Evolutionary conservation across 2,329 filamentous ascomycete genomes (phyloP), one percentile per base, ranked within the genome.

Genomic region (Fusarium sp.): DNA sequence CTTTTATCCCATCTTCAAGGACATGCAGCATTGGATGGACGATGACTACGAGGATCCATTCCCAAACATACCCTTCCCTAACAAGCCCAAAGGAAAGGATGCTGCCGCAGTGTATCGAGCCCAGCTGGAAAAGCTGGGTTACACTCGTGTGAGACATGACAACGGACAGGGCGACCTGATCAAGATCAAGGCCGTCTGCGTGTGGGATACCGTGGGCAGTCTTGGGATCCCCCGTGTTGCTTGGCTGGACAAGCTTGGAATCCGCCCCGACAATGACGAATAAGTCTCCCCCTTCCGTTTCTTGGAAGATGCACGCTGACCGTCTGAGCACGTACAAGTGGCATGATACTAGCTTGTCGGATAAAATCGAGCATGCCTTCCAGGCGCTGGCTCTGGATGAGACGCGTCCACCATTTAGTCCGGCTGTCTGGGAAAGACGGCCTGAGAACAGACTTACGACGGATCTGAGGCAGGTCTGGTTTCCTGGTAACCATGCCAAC

Each of bases 401-500:
- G 79, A 86, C 84, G 22, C 85, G 89, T 10, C 79, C 85, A 1
- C 85, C 88, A 0, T 91, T 90, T 68, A 82, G 80, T n/a, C 88
- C 89, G 14, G 87, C 89, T 3, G 79, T 90, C 2, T 90, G 87
- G 89, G 86, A 89, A 73, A 82, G 85, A 22, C 79, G 81, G 10
- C 80, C 80, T 0, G 78, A 81, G 29, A 82, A 84, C 34, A 80
- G 79, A 38, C 76, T 80, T 16, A 82, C 79, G 24, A 86, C 85
- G 2, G 83, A 88, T 67, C 80, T 88, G 52, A 82, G 85, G 31
- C 87, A 88, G 70, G 85, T 87, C 14, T 92, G 90, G 90, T 94
- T 95, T 76, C 90, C 93, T 0, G 93, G 93, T 8, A 89, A 88
- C 59, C 93, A 95, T 78, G 90, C 87, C 13, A 93, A 94, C 75